phyloP scores from a whole-genome alignment of 257 asterid species.

The Euphrasia confusa region DNA sequence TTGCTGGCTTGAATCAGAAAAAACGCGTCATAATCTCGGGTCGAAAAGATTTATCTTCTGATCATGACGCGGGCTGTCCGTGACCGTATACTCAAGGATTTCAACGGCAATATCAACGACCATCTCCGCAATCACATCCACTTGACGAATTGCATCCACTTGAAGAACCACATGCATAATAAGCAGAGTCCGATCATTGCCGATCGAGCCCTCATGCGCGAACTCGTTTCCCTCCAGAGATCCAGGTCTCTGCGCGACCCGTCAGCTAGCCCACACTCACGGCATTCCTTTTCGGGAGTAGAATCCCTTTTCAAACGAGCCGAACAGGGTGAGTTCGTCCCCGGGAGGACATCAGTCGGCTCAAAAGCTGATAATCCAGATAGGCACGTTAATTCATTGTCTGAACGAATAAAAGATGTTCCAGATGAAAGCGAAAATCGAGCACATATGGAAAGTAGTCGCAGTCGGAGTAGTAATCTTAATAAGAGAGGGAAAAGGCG shows the following conservation, averaged over 20 bases:
- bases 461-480: slow-evolving; percentile 5
- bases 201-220: slow-evolving; percentile 52
- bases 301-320: slow-evolving; percentile 40
- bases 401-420: slow-evolving; percentile 35
- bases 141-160: slow-evolving; percentile 93
- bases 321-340: slow-evolving; percentile 37
- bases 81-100: slow-evolving; percentile 82
- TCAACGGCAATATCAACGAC: slow-evolving; percentile 68
- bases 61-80: slow-evolving; percentile 85
- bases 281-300: slow-evolving; percentile 54
- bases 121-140: slow-evolving; percentile 91
- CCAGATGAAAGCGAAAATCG: slow-evolving; percentile 8
- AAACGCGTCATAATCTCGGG: no score
- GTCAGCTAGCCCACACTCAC: slow-evolving; percentile 68
- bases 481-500: slow-evolving; percentile 48
- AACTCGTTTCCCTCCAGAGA: slow-evolving; percentile 54
- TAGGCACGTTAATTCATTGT: slow-evolving; percentile 34
- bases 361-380: slow-evolving; percentile 14
- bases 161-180: slow-evolving; percentile 55
- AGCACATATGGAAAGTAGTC: slow-evolving; percentile 24
- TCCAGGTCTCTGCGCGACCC: slow-evolving; percentile 93
- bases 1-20: no score
- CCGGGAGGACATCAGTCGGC: slow-evolving; percentile 31
- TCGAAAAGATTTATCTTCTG: slow-evolving; percentile 30
- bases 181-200: slow-evolving; percentile 84